Evolutionary conservation across 768 basidiomycete species (phyloP).

Genomic region (Mycena alexandri): DNA sequence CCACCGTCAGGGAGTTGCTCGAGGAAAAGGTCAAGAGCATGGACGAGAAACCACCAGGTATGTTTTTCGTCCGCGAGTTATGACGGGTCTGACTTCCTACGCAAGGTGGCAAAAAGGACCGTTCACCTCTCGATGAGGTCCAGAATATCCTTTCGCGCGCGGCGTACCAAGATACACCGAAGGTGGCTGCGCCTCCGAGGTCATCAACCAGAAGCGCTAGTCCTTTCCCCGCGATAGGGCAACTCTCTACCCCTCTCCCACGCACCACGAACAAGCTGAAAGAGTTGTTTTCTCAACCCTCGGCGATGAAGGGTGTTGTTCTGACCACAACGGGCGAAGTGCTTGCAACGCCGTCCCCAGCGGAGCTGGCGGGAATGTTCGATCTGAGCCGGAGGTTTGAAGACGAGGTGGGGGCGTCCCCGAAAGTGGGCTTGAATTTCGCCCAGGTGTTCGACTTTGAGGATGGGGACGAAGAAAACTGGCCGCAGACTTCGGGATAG

Average conservation of each 20-base stretch:
- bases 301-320: slow-evolving; percentile 83
- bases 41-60: slow-evolving; percentile 47
- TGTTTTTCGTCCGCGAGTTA: background rate
- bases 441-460: slow-evolving; percentile 82
- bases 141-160: slow-evolving; percentile 67
- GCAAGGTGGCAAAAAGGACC: slow-evolving; percentile 44
- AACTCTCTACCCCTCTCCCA: slow-evolving; percentile 68
- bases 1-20: slow-evolving; percentile 60
- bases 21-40: slow-evolving; percentile 63
- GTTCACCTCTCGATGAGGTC: slow-evolving; percentile 79
- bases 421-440: slow-evolving; percentile 80
- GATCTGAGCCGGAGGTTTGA: slow-evolving; percentile 46
- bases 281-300: slow-evolving; percentile 48
- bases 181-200: slow-evolving; percentile 47
- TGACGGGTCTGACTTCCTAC: slow-evolving; percentile 5
- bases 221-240: slow-evolving; percentile 42
- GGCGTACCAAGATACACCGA: slow-evolving; percentile 41
- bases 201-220: slow-evolving; percentile 38
- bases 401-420: slow-evolving; percentile 57
- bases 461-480: slow-evolving; percentile 55
- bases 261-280: slow-evolving; percentile 51
- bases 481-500: slow-evolving; percentile 42
- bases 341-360: slow-evolving; percentile 77
- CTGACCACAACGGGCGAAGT: slow-evolving; percentile 83
- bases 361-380: slow-evolving; percentile 76